Conservation (phyloP, 2,329 filamentous ascomycete genomes). For the Hysterium pulicare region DNA sequence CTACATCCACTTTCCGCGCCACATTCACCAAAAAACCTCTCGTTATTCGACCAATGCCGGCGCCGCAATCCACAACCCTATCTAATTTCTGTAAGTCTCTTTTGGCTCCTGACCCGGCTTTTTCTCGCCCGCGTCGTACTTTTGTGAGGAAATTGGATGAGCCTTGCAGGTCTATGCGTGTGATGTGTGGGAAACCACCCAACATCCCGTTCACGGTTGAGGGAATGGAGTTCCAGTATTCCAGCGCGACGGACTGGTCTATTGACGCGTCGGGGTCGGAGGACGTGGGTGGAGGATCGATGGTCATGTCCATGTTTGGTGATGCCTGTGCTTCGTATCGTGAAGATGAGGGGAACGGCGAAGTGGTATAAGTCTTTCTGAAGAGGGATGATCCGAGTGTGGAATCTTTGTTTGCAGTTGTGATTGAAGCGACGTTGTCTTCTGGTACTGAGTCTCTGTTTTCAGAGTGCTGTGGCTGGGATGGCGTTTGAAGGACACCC, state of each 20-base stretch:
- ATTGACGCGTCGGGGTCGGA: slow-evolving; percentile 42
- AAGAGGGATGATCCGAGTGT: too few relatives aligned
- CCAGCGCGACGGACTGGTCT: slow-evolving; percentile 41
- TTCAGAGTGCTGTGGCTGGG: too few relatives aligned
- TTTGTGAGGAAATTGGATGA: slow-evolving; percentile 68
- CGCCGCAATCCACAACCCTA: slow-evolving; percentile 58
- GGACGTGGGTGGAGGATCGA: slow-evolving; percentile 20
- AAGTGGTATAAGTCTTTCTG: neutral
- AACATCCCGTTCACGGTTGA: slow-evolving; percentile 71
- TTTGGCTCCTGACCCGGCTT: slow-evolving; percentile 17
- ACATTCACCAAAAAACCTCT: slow-evolving; percentile 69
- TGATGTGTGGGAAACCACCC: slow-evolving; percentile 67
- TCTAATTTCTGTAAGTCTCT: slow-evolving; percentile 32
- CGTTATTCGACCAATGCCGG: slow-evolving; percentile 79
- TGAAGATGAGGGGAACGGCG: neutral
- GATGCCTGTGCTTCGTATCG: neutral
- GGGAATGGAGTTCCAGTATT: slow-evolving; percentile 53
- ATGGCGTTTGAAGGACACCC: too few relatives aligned
- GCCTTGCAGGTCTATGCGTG: slow-evolving; percentile 67
- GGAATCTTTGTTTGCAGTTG: too few relatives aligned
- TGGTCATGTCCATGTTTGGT: slow-evolving; percentile 26
- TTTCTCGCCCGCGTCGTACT: slow-evolving; percentile 47
- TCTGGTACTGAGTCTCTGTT: too few relatives aligned
- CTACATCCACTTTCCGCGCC: slow-evolving; percentile 70
- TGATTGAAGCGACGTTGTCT: too few relatives aligned